Evolutionary conservation across 179 eudicot genomes (phyloP).

Genomic region (Beta corolliflora): DNA sequence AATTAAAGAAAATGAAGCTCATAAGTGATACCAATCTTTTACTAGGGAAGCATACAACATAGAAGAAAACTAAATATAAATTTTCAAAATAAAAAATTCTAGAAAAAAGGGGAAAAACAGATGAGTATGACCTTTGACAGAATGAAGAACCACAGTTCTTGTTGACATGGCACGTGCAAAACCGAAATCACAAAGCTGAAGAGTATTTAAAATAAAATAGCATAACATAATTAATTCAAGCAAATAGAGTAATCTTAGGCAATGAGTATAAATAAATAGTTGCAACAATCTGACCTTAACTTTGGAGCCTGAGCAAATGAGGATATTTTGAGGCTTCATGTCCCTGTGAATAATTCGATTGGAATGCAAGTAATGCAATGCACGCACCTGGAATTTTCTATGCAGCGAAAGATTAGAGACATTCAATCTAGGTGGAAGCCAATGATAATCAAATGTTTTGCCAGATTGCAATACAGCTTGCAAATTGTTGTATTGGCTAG

Average conservation of each 20-base stretch:
- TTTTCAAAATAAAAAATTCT: not conserved
- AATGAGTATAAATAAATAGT: slow-evolving; percentile 1
- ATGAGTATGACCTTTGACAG: slow-evolving; percentile 73
- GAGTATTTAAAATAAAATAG: slow-evolving; percentile 4
- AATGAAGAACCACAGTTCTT: slow-evolving; percentile 88
- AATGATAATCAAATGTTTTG: not conserved
- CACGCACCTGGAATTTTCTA: slow-evolving; percentile 61
- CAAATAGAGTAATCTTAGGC: not conserved
- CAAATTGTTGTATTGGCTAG: not conserved
- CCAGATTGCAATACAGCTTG: not conserved
- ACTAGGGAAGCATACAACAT: not conserved
- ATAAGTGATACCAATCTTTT: not conserved
- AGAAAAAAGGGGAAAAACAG: not conserved
- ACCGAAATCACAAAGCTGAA: slow-evolving; percentile 97
- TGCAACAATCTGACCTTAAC: slow-evolving; percentile 60
- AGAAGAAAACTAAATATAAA: not conserved
- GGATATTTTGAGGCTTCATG: slow-evolving; percentile 98
- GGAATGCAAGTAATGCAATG: slow-evolving; percentile 92
- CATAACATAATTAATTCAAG: not conserved
- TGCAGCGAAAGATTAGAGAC: not conserved
- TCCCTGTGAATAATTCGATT: slow-evolving; percentile 95
- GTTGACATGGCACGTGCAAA: slow-evolving; percentile 98
- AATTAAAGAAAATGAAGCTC: not conserved
- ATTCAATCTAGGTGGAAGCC: not conserved
- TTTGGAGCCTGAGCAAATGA: slow-evolving; percentile 83